Evolutionary conservation across 208 protist genomes (phyloP), one percentile per base, ranked within the genome.

Genomic region (Leptomonas pyrrhocoris): DNA sequence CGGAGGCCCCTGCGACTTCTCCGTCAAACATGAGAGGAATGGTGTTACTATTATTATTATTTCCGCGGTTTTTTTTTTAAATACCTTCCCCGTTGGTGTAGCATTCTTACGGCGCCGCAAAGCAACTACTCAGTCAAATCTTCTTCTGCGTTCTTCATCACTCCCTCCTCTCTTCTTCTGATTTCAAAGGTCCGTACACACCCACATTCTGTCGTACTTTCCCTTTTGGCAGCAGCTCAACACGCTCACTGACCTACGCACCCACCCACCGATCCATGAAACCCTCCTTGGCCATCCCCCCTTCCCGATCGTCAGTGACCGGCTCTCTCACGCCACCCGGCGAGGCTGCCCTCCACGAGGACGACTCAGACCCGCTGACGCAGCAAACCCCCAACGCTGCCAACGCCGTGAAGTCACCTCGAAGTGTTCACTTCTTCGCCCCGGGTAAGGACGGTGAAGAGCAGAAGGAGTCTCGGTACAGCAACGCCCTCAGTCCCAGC

Each of bases 401-500:
- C 30, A 19, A 25, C 43, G 23, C 18, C 23, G 31, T 30, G 6
- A 65, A 65, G 46, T 65, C 60, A 27, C 60, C 60, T 1, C 60
- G 60, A 30, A 55, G 46, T 30, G 46, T 65, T 7, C 60, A 27
- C 27, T 65, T 65, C 13, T 5, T 34, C 21, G 38, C 56, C 1
- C 19, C 56, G 5, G 34, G 42, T 11, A 38, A 7, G 27, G 28
- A 42, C 42, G 60, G 25, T 40, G 18, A 19, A 30, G 53, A n/a
- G 25, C 40, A 11, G 42, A 48, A 43, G 15, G 46, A 25, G 6
- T 21, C 31, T 40, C 31, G 45, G n/a, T 21, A 2, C 25, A 72
- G 66, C 54, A 57, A 19, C 42, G 38, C 19, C 31, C 40, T 56
- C 54, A 71, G 51, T 50, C 34, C 50, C 21, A 74, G 34, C 48